Evolutionary conservation across 2,329 filamentous ascomycete genomes (phyloP), one percentile per base, ranked within the genome.

Genomic region (Sphaceloma murrayae): DNA sequence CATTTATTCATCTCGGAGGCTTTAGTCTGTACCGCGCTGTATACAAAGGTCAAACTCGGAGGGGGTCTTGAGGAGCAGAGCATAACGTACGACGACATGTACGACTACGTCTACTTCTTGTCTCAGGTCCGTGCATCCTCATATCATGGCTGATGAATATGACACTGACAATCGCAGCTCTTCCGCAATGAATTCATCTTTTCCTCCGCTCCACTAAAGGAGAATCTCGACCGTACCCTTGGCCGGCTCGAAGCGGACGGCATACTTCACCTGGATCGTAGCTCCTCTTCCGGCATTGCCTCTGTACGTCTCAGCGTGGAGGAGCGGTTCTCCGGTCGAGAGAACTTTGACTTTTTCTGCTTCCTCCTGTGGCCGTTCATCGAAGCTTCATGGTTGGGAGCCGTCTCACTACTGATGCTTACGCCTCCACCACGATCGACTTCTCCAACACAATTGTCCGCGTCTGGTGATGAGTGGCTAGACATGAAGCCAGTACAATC

Each of bases 351-450:
- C 59, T 98, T 98, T 63, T 96, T 96, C 66, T 96, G 89, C 66
- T 98, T 96, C 70, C 67, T 98, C 14, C 86, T 98, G 51, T 98
- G 91, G 91, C 91, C 91, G 0, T 98, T 98, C 54, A 88, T 96
- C 52, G 91, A 98, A 63, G 83, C 88, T 0, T 82, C 77, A 43
- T 98, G 91, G 91, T 74, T 98, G 1, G 88, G 86, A 8, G 83
- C 87, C 0, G 82, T 96, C 0, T 86, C 84, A 0, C 69, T 96
- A 0, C 81, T 94, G 68, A 88, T 89, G 33, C 72, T 96, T 10
- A 82, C 85, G 0, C 87, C 88, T 1, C 86, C 85, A 0, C 3
- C 57, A 9, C 29, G 38, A 27, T 43, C 38, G 24, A 46, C 34
- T 27, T 44, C 34, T 6, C 24, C 30, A 34, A 48, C 44, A 6